Evolutionary conservation across 768 basidiomycete species (phyloP), one percentile per base, ranked within the genome.

Genomic region (Mycena epipterygia): DNA sequence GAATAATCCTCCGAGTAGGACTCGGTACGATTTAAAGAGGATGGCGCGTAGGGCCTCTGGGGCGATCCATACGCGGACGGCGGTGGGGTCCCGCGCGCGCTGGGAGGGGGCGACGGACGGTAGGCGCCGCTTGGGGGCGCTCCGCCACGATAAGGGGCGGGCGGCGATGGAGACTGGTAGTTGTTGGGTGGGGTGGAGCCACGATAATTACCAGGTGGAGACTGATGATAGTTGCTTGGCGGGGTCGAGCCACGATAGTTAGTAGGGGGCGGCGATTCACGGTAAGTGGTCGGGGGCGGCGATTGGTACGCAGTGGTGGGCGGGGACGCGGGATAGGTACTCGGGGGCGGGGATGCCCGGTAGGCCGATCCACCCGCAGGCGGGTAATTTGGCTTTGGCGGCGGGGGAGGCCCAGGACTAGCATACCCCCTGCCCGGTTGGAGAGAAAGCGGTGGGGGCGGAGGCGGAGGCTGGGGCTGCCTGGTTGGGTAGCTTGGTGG

Each of bases 1-100:
- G 62, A 63, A 35, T 63, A 63, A 41, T 63, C 62, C n/a, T 63
- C 62, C 0, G 62, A 52, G 42, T 62, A 62, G 23, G 61, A 62
- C 48, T 51, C 62, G 62, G 21, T 12, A 37, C 51, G 62, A 14
- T 52, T 63, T 35, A 52, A 21, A 11, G 33, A 17, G n/a, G 48
- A n/a, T 7, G 62, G 49, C 21, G 49, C 27, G 21, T 63, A 23
- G 5, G n/a, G 32, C 32, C 44, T 59, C 1, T 21, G 30, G 27
- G 57, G 41, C 23, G 41, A n/a, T 23, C 30, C 30, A 32, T 61
- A 61, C 25, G 59, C 59, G 33, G 59, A 63, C 33, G 62, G 62
- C 17, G 62, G 62, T 32, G 53, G 51, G n/a, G 48, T 23, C n/a
- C 49, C 49, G 1, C 44, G 59, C 14, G 57, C 25, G 19, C 37